phyloP scores from a whole-genome alignment of 2,329 filamentous ascomycete species.

The Epichloe elymi region DNA sequence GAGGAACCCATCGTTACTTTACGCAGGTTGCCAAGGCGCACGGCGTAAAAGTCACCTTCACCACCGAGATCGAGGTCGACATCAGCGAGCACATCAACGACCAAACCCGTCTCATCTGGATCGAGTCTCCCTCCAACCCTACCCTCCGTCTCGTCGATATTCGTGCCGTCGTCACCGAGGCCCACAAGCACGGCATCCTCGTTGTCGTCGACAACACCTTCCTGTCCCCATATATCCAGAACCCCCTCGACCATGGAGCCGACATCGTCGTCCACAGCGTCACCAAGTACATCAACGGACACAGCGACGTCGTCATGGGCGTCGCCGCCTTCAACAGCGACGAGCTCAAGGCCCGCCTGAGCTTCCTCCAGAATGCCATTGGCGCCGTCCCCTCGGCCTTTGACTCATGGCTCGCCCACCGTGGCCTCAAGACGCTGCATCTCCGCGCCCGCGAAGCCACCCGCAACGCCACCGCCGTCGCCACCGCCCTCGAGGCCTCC shows the following conservation, averaged over 20 bases:
- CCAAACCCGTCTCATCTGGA: slow-evolving; percentile 92
- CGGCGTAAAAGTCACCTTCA: slow-evolving; percentile 89
- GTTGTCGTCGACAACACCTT: slow-evolving; percentile 99
- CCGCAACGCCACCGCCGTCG: slow-evolving; percentile 67
- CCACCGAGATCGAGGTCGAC: slow-evolving; percentile 80
- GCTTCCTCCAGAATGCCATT: slow-evolving; percentile 94
- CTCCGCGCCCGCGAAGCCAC: slow-evolving; percentile 78
- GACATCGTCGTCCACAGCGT: slow-evolving; percentile 96
- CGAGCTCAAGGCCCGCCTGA: slow-evolving; percentile 59
- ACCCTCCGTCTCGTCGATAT: slow-evolving; percentile 91
- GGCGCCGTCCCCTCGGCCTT: slow-evolving; percentile 90
- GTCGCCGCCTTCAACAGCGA: slow-evolving; percentile 89
- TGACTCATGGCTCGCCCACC: slow-evolving; percentile 95
- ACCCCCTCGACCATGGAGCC: slow-evolving; percentile 91
- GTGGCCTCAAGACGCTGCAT: slow-evolving; percentile 92
- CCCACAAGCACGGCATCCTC: slow-evolving; percentile 76
- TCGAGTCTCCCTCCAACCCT: slow-evolving; percentile 85
- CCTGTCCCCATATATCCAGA: slow-evolving; percentile 90
- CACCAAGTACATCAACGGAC: slow-evolving; percentile 98
- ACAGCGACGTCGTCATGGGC: slow-evolving; percentile 95
- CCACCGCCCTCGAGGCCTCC: slow-evolving; percentile 59
- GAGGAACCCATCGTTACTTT: slow-evolving; percentile 96
- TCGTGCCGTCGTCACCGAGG: slow-evolving; percentile 65
- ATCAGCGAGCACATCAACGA: slow-evolving; percentile 72
- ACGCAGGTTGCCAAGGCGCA: slow-evolving; percentile 94